Conservation (phyloP, 192 early-diverging fungal species). For the Neocallimastix lanati region DNA sequence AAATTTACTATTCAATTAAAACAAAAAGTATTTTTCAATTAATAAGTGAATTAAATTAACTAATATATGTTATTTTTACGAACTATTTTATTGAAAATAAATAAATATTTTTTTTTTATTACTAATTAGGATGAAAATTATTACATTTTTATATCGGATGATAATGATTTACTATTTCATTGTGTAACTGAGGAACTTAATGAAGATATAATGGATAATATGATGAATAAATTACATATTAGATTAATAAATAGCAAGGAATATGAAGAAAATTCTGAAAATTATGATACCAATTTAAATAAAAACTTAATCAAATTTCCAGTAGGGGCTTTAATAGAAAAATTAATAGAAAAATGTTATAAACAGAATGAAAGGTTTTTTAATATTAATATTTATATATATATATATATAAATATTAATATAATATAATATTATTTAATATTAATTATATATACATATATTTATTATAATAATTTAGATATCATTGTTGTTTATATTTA, state of each 20-base stretch:
- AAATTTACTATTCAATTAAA: neutral
- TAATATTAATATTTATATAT: neutral
- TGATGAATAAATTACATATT: neutral
- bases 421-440: neutral
- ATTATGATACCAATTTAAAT: neutral
- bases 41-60: too few species aligned
- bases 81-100: too few species aligned
- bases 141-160: neutral
- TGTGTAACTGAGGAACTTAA: neutral
- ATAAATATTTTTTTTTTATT: too few species aligned
- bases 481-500: neutral
- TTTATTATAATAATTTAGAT: neutral
- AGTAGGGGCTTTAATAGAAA: neutral
- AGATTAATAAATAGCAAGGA: neutral
- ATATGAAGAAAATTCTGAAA: neutral
- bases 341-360: neutral
- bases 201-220: neutral
- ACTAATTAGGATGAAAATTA: neutral
- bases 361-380: neutral
- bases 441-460: neutral
- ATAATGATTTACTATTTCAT: neutral
- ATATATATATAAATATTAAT: neutral
- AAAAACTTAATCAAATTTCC: neutral
- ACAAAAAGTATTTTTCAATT: neutral
- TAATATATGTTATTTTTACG: too few species aligned